Evolutionary conservation across 2,329 filamentous ascomycete genomes (phyloP), one percentile per base, ranked within the genome.

Genomic region (Colletotrichum sp.): DNA sequence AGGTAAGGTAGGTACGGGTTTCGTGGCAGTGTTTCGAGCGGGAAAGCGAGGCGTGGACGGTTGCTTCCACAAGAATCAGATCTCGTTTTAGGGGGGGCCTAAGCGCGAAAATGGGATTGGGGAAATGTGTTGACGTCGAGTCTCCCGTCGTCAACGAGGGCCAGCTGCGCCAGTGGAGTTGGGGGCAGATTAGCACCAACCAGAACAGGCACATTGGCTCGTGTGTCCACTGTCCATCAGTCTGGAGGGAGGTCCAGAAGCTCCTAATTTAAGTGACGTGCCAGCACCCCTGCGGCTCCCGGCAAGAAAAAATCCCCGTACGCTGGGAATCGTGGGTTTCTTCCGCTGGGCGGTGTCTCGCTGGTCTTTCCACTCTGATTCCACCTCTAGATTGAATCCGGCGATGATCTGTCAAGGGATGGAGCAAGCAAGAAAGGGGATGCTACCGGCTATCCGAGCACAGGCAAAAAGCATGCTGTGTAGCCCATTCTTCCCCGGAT

Each of bases 221-320:
- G 72, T 44, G 55, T 34, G 61, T 30, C 63, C 28, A 48, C 64
- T 34, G 9, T n/a, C 28, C 32, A 52, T 55, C 32, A 39, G 30
- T 39, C 30, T 64, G 34, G 34, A n/a, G 22, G 22, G n/a, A 57
- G 57, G 60, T 72, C 72, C 32, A 63, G 55, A 57, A 57, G 39
- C 48, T 73, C 64, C 73, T 73, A 69, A 75, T 75, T 65, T 73
- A 66, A 73, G 73, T 57, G 73, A 73, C 44, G 15, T 48, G 39
- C 39, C 39, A 48, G 25, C 52, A 63, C 64, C 73, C 73, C 39
- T 75, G 73, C 63, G 44, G 12, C 22, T 12, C 27, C 39, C 61
- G 61, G 39, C 5, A 61, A 39, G 44, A 25, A 30, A 12, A 68
- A 68, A 64, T 30, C 48, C 57, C 44, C 44, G 67, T 61, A 22